These are phyloP conservation scores for Rhododendron griersonianum DNA, from an alignment of 148 eudicot species.

Conservation along the genomic window DNA sequence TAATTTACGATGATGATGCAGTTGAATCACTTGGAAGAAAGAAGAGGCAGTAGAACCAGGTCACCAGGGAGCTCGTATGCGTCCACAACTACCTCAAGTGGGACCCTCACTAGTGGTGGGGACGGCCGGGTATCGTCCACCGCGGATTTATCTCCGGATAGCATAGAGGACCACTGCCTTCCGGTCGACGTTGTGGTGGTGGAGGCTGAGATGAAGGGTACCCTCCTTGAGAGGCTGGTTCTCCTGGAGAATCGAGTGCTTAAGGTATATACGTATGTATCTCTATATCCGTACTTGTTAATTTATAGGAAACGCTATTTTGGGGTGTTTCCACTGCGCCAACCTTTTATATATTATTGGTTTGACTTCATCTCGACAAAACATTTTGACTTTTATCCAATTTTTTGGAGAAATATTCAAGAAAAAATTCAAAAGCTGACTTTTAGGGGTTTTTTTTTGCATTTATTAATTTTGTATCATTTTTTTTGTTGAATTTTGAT, in stretches of 20 bases:
- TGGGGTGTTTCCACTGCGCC: no score
- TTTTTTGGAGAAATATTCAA: no score
- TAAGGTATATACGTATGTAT: conserved; percentile 23
- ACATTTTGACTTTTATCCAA: no score
- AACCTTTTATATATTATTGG: no score
- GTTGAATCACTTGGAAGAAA: conserved; percentile 57
- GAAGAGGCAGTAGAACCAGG: conserved; percentile 23
- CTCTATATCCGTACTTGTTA: no score
- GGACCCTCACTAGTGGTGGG: conserved; percentile 5
- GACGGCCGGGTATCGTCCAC: conserved; percentile 24
- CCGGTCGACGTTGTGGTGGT: conserved; percentile 45
- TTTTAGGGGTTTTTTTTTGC: no score
- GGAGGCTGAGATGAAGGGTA: conserved; percentile 53
- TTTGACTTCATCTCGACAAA: no score
- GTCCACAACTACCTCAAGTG: conserved; percentile 36
- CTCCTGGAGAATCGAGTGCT: conserved; percentile 49
- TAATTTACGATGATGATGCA: not conserved
- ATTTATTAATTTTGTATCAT: no score
- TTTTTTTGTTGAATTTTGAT: no score
- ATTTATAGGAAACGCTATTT: no score
- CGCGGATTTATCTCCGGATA: conserved; percentile 16
- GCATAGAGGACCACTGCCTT: conserved; percentile 33
- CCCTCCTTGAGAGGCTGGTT: conserved; percentile 43
- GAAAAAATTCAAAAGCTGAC: no score
- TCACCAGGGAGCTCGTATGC: conserved; percentile 44